Conservation (phyloP, 2,329 filamentous ascomycete species). For the Cadophora sp. region DNA sequence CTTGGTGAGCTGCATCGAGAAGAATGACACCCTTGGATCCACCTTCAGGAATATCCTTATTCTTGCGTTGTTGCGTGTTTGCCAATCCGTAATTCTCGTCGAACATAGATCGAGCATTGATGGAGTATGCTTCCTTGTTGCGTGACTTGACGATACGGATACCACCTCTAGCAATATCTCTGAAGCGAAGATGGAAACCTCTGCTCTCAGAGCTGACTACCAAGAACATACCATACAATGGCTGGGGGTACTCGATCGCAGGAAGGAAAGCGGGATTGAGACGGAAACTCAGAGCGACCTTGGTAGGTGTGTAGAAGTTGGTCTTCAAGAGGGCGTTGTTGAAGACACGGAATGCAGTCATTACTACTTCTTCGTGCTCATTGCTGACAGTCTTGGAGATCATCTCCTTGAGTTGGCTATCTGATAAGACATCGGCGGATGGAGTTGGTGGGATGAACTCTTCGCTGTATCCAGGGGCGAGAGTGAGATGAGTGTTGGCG, state of each 20-base stretch:
- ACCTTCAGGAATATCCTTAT: constrained; percentile 99
- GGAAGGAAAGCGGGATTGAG: constrained; percentile 90
- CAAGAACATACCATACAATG: constrained; percentile 97
- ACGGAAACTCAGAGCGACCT: constrained; percentile 97
- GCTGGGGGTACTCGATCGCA: constrained; percentile 89
- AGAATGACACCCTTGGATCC: constrained; percentile 98
- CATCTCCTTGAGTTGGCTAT: constrained; percentile 74
- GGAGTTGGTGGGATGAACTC: constrained; percentile 62
- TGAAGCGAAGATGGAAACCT: constrained; percentile 96
- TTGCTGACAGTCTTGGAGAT: constrained; percentile 84
- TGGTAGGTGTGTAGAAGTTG: constrained; percentile 93
- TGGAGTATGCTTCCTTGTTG: constrained; percentile 93
- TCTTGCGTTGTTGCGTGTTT: constrained; percentile 99
- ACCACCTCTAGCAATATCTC: constrained; percentile 94
- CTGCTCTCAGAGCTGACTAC: constrained; percentile 97
- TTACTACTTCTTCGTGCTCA: constrained; percentile 97
- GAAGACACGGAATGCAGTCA: constrained; percentile 96
- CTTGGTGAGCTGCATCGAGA: constrained; percentile 91
- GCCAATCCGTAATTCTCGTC: constrained; percentile 99
- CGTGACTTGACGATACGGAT: constrained; percentile 99
- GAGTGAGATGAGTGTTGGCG: constrained; percentile 79
- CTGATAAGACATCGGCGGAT: constrained; percentile 73
- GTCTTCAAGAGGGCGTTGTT: constrained; percentile 95
- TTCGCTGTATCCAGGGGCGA: constrained; percentile 58
- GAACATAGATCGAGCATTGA: constrained; percentile 95